Evolutionary conservation across 257 asterid genomes (phyloP), one percentile per base, ranked within the genome.

Genomic region (Solanum tacnaense): DNA sequence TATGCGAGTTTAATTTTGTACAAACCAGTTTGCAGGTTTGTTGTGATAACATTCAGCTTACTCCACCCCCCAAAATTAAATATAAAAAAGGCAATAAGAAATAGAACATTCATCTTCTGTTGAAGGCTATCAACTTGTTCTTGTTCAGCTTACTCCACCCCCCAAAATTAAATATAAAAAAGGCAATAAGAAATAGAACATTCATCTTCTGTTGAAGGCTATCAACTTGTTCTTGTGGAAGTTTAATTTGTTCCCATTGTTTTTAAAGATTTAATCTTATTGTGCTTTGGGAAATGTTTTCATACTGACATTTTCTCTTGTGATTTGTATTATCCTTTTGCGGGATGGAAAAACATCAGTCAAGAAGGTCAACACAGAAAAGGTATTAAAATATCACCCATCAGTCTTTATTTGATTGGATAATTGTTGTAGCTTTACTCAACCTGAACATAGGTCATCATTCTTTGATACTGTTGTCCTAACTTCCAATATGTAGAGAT

Each of bases 361-460:
- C 98, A 62, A 92, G 95, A 89, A 94, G 91, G 87, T 95, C 98
- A 83, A 93, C 95, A 58, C 93, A 91, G 79, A 95, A 94, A 88
- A 96, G 98, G 99, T 96, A 93, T 84, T 39, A 31, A 49, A 65
- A 81, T 87, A 91, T 79, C 62, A 82, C 39, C 56, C 73, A 18
- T 27, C 68, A 86, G 86, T 68, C 71, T 56, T 38, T 27, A 62
- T 71, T 81, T 27, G 85, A 27, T 46, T 16, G 60, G 27, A 81
- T 81, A 27, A 13, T 76, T 56, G 86, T 44, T 81, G 41, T 49
- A 88, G 78, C 81, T 41, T 58, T 89, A 58, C 60, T 83, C 82
- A 83, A 67, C 39, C 36, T 88, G 81, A 88, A 85, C 87, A 34
- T 62, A 82, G 39, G 86, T 35, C 46, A 60, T 70, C 46, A 29